A percentile compares a stretch with the other conserved stretches of the same genome.
phyloP scores from a whole-genome alignment of 768 basidiomycete species.

The Auriscalpium microsporum region DNA sequence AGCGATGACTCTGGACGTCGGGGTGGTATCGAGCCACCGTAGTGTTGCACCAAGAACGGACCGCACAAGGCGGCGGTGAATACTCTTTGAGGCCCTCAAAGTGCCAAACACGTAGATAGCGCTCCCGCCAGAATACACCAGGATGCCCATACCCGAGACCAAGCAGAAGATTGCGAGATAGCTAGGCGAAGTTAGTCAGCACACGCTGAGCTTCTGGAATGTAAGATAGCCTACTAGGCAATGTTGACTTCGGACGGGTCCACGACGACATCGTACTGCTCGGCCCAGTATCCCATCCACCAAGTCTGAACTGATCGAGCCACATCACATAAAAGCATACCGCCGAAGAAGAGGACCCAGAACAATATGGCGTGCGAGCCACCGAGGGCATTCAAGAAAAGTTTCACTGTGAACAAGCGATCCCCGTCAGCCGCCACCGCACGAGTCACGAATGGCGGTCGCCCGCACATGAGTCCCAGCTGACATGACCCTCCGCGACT shows the following conservation, averaged over 20 bases:
- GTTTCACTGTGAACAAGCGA: slow-evolving; percentile 15
- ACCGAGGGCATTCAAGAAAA: slow-evolving; percentile 21
- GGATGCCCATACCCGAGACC: neutral
- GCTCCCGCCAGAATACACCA: slow-evolving; percentile 27
- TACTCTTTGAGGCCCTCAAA: slow-evolving; percentile 43
- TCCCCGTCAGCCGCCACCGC: too few species aligned
- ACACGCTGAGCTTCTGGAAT: slow-evolving; percentile 3
- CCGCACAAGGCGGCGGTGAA: slow-evolving; percentile 44
- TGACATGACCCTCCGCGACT: slow-evolving; percentile 49
- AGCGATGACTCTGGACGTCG: slow-evolving; percentile 52
- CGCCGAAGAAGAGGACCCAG: slow-evolving; percentile 21
- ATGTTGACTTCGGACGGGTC: slow-evolving; percentile 26
- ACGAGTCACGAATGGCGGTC: slow-evolving; percentile 2
- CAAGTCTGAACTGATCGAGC: slow-evolving; percentile 26
- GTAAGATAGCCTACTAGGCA: slow-evolving; percentile 17
- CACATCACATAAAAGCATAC: slow-evolving; percentile 19
- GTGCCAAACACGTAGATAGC: slow-evolving; percentile 38
- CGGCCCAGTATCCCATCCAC: slow-evolving; percentile 39
- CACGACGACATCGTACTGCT: slow-evolving; percentile 29
- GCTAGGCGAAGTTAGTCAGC: slow-evolving; percentile 20
- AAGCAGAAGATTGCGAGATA: slow-evolving; percentile 38
- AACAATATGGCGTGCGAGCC: slow-evolving; percentile 22
- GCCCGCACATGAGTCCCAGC: slow-evolving; percentile 33
- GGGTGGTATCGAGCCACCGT: slow-evolving; percentile 40
- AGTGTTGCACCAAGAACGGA: slow-evolving; percentile 53